Conservation (phyloP, 495 filamentous ascomycete genomes). For the Parathielavia appendiculata region DNA sequence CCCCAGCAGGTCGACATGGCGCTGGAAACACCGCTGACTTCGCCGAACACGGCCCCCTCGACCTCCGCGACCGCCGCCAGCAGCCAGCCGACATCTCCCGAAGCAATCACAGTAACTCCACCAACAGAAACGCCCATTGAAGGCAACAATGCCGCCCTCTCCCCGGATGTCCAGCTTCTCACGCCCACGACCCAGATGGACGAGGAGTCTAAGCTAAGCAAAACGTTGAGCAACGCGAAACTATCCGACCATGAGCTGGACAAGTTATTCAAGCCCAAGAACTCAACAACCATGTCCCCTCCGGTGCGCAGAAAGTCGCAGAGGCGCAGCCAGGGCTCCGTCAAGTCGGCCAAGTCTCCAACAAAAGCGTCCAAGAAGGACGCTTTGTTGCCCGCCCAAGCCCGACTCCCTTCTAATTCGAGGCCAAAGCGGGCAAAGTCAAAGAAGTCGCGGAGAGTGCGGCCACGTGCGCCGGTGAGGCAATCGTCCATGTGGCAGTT, state of each 20-base stretch:
- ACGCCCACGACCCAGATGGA: slow-evolving; percentile 44
- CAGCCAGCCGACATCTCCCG: neutral
- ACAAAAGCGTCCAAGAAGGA: slow-evolving; percentile 24
- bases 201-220: slow-evolving; percentile 38
- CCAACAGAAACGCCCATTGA: slow-evolving; percentile 3
- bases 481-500: slow-evolving; percentile 43
- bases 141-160: slow-evolving; percentile 6
- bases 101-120: neutral
- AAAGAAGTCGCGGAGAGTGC: slow-evolving; percentile 33
- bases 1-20: slow-evolving; percentile 16
- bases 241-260: slow-evolving; percentile 20
- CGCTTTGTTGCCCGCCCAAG: slow-evolving; percentile 21
- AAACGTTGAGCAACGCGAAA: slow-evolving; percentile 32
- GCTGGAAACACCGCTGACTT: neutral
- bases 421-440: slow-evolving; percentile 39
- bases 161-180: slow-evolving; percentile 39
- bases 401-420: slow-evolving; percentile 23
- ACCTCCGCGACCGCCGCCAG: neutral
- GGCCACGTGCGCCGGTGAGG: slow-evolving; percentile 27
- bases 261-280: slow-evolving; percentile 14
- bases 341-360: slow-evolving; percentile 23
- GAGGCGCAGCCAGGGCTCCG: slow-evolving; percentile 25
- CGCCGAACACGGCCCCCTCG: neutral
- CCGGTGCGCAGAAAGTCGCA: slow-evolving; percentile 27
- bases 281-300: slow-evolving; percentile 9